Percentiles rank a stretch among this genome's conserved stretches.
phyloP scores from a whole-genome alignment of 2,329 filamentous ascomycete species.

The Nigrospora sphaerica region DNA sequence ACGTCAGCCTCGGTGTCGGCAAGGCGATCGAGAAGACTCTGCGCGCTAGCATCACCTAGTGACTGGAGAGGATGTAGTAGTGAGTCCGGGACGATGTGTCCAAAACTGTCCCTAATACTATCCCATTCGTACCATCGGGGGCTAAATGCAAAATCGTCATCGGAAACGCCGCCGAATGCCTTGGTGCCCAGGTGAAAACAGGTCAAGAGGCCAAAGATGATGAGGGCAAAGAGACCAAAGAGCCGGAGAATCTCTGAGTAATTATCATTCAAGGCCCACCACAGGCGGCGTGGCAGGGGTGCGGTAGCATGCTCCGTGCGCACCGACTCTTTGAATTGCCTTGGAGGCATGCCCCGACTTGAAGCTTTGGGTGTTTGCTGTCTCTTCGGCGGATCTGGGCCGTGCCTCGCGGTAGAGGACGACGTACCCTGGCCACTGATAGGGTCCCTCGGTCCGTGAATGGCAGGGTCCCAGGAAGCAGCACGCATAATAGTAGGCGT shows the following conservation, averaged over 20 bases:
- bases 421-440: no score
- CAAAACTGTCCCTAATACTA: slow-evolving; percentile 2
- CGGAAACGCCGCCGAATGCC: background rate
- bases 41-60: background rate
- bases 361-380: no score
- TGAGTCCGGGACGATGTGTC: slow-evolving; percentile 12
- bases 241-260: background rate
- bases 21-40: slow-evolving; percentile 7
- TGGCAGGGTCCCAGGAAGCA: no score
- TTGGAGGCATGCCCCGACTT: no score
- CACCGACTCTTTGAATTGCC: no score
- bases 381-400: no score
- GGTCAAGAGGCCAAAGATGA: background rate
- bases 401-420: no score
- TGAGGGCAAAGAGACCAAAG: background rate
- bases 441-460: no score
- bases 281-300: background rate
- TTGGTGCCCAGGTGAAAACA: background rate
- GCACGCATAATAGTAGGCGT: no score
- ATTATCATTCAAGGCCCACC: background rate
- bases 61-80: background rate
- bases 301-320: background rate
- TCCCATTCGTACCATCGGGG: background rate
- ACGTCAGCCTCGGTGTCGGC: slow-evolving; percentile 19
- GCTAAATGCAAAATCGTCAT: background rate